Base-by-base conservation (phyloP, 129 eudicot species). In the Centaurea solstitialis region DNA sequence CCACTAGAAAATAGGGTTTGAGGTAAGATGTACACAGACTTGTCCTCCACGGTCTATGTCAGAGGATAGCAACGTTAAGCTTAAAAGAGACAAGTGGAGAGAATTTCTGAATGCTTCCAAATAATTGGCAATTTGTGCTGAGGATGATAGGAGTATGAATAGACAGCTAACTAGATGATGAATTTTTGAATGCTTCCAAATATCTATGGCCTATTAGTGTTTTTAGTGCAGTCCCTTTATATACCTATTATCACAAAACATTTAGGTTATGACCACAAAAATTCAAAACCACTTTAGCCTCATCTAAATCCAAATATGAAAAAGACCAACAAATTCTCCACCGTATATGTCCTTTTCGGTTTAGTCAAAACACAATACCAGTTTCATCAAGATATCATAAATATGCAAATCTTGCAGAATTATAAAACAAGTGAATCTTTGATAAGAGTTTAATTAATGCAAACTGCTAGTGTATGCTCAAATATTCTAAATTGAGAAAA, bases 321-420 rank as follows among this genome's bases (percentile, higher is more conserved):
- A 47, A 64, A 64, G 12, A 21, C 67, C 82, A 71, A 76, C 77
- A 77, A 23, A 28, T 43, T 77, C 74, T 83, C 86, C 78, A 77
- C 86, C 86, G 59, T 77, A 71, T 71, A 69, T 20, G 8, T 83
- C 86, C 72, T 83, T 83, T 70, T 76, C 82, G 38, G 33, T 28
- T 79, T 68, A 68, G 57, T 79, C 82, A 9, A 21, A 64, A 62
- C 23, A 65, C 9, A 39, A 76, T 24, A 64, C 73, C 61, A 64
- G 8, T 64, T 64, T 76, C 80, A 75, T 65, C 24, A 67, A 66
- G 65, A 43, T 43, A 81, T 28, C 40, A 65, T 74, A 20, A 47
- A 74, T 65, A 45, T 17, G 28, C 74, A 20, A 40, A 72, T 61
- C 67, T 64, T 72, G 43, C 78, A 62, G 47, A 61, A 72, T 17